Base-by-base conservation (phyloP, 2,329 filamentous ascomycete genomes). In the Colletotrichum shisoi region DNA sequence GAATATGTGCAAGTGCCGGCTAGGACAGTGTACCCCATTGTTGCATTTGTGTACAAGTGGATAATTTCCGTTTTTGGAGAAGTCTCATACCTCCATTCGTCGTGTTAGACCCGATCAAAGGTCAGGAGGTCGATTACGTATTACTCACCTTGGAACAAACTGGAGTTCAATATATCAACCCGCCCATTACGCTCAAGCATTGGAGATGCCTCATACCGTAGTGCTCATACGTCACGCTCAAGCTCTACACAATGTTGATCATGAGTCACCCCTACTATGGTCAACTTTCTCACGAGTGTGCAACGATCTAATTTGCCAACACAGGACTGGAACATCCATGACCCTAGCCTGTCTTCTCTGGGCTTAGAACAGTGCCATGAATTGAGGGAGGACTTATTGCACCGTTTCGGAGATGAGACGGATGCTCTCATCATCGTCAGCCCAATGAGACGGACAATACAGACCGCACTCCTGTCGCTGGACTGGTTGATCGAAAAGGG, bases 181-280 rank as follows among this genome's bases (percentile, higher is more conserved):
- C 11, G 24, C 53, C 9, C 12, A 27, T 4, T 27, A 45, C 40
- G 15, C 4, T 31, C 15, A 13, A 42, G n/a, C 11, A 7, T n/a
- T 31, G 31, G 71, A 42, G 21, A 87, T 87, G 85, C 74, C 84
- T 58, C 84, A 84, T 1, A 85, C 80, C 0, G 72, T 97, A 67
- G 91, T 98, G 71, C 83, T 98, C 74, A 89, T 97, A 74, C 91
- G 94, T 72, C 94, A 98, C 83, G 94, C 92, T 17, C 92, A 98
- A 78, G 85, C 82, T 9, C 73, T 81, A n/a, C 85, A 87, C 74
- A 87, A 87, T 67, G 77, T 79, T 15, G 73, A 78, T 57, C 75
- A 86, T 86, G 79, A 78, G 84, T 83, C 31, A 59, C n/a, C 31
- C 24, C 13, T 19, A 12, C 13, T 19, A 12, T n/a, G 31, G 39